Percentiles rank a stretch among this genome's conserved stretches.
Evolutionary conservation across 129 eudicot species (phyloP).

Genomic region (Flaveria sonorensis): DNA sequence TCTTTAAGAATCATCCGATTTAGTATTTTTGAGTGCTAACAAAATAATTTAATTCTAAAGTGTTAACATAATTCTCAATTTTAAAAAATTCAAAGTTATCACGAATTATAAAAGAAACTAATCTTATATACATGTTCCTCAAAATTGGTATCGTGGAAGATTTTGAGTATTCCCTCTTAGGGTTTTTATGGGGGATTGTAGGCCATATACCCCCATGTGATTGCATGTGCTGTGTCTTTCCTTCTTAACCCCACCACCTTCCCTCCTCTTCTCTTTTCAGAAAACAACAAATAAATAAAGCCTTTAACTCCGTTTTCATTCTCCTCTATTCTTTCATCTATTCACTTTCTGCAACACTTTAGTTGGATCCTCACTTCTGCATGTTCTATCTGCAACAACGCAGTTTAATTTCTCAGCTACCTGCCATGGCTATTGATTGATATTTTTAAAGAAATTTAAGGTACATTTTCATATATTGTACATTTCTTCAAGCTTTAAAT

Average conservation of each 20-base stretch:
- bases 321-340: constrained; percentile 24
- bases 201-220: constrained; percentile 76
- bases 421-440: constrained; percentile 17
- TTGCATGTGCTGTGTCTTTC: constrained; percentile 83
- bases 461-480: constrained; percentile 13
- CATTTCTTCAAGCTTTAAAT: neutral
- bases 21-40: too few species aligned
- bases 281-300: constrained; percentile 49
- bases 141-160: constrained; percentile 27
- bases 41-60: neutral
- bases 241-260: constrained; percentile 58
- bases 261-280: constrained; percentile 39
- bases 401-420: neutral
- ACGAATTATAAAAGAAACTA: neutral
- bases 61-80: too few species aligned
- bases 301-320: constrained; percentile 39
- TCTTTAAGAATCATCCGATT: too few species aligned
- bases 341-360: constrained; percentile 22
- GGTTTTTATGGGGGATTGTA: constrained; percentile 47
- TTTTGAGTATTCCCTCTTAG: constrained; percentile 34
- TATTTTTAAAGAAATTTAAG: constrained; percentile 13
- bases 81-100: too few species aligned
- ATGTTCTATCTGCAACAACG: constrained; percentile 25
- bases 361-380: constrained; percentile 32
- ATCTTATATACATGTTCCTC: neutral